phyloP scores from a whole-genome alignment of 495 filamentous ascomycete genomes.

The Amphirosellinia nigrospora region DNA sequence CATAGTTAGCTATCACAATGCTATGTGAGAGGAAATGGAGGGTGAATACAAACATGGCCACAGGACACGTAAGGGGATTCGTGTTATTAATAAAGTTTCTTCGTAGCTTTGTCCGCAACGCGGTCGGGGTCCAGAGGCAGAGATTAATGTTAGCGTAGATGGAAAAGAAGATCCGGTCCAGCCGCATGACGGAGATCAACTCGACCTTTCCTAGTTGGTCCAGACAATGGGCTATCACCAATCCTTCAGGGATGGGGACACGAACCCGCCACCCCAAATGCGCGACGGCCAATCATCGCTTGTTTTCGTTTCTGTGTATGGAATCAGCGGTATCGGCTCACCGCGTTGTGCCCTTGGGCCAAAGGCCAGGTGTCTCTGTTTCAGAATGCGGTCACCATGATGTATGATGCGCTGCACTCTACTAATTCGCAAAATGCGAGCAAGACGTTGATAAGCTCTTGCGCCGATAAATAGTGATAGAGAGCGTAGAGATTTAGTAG shows the following conservation, averaged over 20 bases:
- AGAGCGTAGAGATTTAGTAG: not conserved
- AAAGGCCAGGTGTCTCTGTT: slow-evolving; percentile 1
- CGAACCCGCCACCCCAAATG: slow-evolving; percentile 3
- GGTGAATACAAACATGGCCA: not conserved
- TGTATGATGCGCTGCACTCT: not conserved
- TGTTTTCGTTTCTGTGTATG: not conserved
- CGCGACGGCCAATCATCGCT: not conserved
- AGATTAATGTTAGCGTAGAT: not conserved
- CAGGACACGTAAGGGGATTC: not conserved
- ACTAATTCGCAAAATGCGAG: not conserved
- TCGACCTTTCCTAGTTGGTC: slow-evolving; percentile 6
- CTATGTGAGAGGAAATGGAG: not conserved
- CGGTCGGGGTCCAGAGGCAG: not conserved
- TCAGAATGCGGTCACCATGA: not conserved
- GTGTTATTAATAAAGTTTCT: too few species aligned
- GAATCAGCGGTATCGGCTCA: not conserved
- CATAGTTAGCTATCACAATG: not conserved
- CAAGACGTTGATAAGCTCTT: not conserved
- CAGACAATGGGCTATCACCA: not conserved
- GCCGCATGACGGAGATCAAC: slow-evolving; percentile 15
- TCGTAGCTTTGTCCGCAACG: too few species aligned
- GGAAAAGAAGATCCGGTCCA: slow-evolving; percentile 18
- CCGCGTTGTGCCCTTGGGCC: not conserved
- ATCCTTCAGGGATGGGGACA: slow-evolving; percentile 1
- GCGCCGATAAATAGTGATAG: not conserved